These are phyloP conservation scores for Ulota crispa DNA, from an alignment of 225 moss, liverwort and hornwort species.

Conservation along the genomic window DNA sequence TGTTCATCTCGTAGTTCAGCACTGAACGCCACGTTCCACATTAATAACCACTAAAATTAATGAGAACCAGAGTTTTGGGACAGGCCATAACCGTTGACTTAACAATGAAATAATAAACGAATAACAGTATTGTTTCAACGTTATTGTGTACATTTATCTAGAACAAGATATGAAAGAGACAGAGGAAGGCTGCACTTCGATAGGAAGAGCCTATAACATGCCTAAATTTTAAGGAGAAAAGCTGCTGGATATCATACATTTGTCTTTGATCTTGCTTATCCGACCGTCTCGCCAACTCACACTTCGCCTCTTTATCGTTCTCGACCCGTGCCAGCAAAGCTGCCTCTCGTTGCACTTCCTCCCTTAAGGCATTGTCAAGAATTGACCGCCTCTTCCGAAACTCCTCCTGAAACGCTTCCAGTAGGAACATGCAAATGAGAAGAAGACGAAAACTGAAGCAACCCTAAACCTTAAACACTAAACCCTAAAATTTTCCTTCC, in stretches of 20 bases:
- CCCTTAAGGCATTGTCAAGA: conserved; percentile 58
- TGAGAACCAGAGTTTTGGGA: background rate
- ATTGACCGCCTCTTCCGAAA: conserved; percentile 58
- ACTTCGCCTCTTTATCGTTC: conserved; percentile 69
- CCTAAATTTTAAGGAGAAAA: background rate
- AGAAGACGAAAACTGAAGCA: background rate
- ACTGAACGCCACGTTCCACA: conserved; percentile 45
- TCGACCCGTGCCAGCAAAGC: conserved; percentile 58
- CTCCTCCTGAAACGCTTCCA: conserved; percentile 64
- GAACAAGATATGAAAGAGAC: background rate
- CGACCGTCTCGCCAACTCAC: conserved; percentile 70
- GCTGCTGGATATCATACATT: conserved; percentile 50
- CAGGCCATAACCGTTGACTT: background rate
- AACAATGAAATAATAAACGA: background rate
- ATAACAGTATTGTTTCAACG: background rate
- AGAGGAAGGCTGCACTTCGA: background rate
- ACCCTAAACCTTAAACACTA: too few species aligned
- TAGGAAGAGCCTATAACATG: background rate
- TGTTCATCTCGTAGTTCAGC: conserved; percentile 91
- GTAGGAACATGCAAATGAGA: conserved; percentile 2
- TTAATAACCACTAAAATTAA: background rate
- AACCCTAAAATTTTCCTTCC: background rate
- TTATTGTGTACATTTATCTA: background rate
- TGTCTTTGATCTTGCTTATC: conserved; percentile 89
- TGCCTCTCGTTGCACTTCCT: conserved; percentile 65